Percentiles rank a stretch among this genome's conserved stretches.
These are phyloP conservation scores for Fusarium camptoceras DNA, from an alignment of 2,329 filamentous ascomycete species.

Conservation along the genomic window DNA sequence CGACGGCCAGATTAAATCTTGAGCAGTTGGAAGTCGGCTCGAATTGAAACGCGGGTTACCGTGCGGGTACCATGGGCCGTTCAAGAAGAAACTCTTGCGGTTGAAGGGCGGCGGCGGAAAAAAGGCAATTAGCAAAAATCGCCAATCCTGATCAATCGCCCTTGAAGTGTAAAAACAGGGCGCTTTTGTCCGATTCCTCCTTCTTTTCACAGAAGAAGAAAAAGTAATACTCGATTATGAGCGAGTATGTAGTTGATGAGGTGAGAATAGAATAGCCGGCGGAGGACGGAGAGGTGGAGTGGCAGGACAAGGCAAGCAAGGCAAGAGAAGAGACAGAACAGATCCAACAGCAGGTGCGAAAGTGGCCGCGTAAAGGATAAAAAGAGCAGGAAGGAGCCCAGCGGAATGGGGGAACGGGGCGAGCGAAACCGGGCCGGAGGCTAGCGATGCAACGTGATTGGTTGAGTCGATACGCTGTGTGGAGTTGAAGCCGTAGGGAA, in stretches of 20 bases:
- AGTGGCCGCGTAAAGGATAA: slow-evolving; percentile 39
- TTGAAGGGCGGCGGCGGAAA: slow-evolving; percentile 31
- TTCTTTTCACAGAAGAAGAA: slow-evolving; percentile 20
- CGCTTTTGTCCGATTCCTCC: neutral
- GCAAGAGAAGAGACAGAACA: slow-evolving; percentile 27
- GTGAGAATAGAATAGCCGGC: slow-evolving; percentile 41
- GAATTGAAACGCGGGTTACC: slow-evolving; percentile 45
- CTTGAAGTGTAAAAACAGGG: slow-evolving; percentile 4
- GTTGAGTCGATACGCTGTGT: neutral
- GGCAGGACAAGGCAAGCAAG: slow-evolving; percentile 36
- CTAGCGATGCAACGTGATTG: slow-evolving; percentile 20
- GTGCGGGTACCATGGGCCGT: slow-evolving; percentile 46
- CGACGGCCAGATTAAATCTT: slow-evolving; percentile 30
- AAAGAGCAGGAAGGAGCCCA: slow-evolving; percentile 37
- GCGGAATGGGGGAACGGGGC: slow-evolving; percentile 35
- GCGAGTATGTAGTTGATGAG: slow-evolving; percentile 28
- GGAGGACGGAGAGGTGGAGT: slow-evolving; percentile 40
- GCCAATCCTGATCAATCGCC: slow-evolving; percentile 28
- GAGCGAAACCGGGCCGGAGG: slow-evolving; percentile 34
- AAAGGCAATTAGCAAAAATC: slow-evolving; percentile 32
- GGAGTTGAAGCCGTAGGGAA: slow-evolving; percentile 29
- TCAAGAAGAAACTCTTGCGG: slow-evolving; percentile 35
- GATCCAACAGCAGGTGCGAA: slow-evolving; percentile 34
- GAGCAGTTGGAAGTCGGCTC: slow-evolving; percentile 37
- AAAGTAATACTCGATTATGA: slow-evolving; percentile 28